These are phyloP conservation scores for Verbena officinalis DNA, from an alignment of 257 asterid species.

Conservation along the genomic window DNA sequence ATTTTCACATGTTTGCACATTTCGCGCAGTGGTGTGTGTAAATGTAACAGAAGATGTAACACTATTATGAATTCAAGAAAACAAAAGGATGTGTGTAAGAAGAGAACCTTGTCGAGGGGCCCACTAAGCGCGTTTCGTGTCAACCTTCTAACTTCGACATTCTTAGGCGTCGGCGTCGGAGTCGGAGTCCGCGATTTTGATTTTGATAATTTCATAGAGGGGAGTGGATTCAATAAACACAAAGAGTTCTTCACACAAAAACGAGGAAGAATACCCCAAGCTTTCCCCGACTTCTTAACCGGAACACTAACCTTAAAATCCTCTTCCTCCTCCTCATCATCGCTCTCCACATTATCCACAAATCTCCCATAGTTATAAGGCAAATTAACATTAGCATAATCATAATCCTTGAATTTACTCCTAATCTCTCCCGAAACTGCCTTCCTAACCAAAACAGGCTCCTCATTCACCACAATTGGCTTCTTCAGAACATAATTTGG, in stretches of 20 bases:
- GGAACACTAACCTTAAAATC: slow-evolving; percentile 33
- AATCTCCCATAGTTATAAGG: slow-evolving; percentile 36
- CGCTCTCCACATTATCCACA: slow-evolving; percentile 54
- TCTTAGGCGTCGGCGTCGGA: slow-evolving; percentile 58
- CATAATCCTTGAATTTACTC: slow-evolving; percentile 51
- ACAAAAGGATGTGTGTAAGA: background rate
- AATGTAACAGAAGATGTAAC: no score
- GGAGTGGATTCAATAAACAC: slow-evolving; percentile 72
- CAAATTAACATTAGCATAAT: slow-evolving; percentile 28
- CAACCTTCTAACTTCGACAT: slow-evolving; percentile 48
- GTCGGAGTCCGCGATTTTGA: slow-evolving; percentile 51
- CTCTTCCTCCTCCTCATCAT: slow-evolving; percentile 46
- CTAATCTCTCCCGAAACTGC: slow-evolving; percentile 54
- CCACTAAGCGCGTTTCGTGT: slow-evolving; percentile 87
- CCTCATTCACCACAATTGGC: slow-evolving; percentile 42
- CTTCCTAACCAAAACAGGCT: slow-evolving; percentile 50
- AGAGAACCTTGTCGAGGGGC: slow-evolving; percentile 78
- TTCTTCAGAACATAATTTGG: slow-evolving; percentile 62
- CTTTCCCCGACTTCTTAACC: slow-evolving; percentile 59
- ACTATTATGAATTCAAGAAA: background rate
- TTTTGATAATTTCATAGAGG: slow-evolving; percentile 64
- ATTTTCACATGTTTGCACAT: no score
- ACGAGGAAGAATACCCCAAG: slow-evolving; percentile 83
- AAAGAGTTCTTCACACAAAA: slow-evolving; percentile 76
- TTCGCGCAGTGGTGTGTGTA: no score